These are phyloP conservation scores for Fragilaria crotonensis DNA, from an alignment of 108 stramenopile species.

Conservation along the genomic window DNA sequence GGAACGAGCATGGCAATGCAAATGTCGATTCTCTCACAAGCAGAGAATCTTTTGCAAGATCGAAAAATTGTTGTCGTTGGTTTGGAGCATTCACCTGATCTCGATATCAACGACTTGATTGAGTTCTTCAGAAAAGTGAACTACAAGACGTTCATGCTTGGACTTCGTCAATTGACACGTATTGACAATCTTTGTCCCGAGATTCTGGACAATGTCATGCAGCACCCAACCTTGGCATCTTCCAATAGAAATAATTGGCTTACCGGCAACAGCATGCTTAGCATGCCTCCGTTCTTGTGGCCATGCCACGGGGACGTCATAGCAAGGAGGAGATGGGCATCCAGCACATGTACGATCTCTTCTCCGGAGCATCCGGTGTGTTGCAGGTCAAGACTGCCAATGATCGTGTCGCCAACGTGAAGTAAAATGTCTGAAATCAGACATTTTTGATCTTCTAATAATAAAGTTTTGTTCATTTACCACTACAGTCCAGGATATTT, in stretches of 20 bases:
- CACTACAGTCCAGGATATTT: no score
- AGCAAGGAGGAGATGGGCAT: constrained; percentile 49
- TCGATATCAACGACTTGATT: constrained; percentile 35
- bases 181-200: constrained; percentile 49
- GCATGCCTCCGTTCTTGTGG: constrained; percentile 45
- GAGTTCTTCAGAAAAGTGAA: constrained; percentile 29
- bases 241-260: constrained; percentile 10
- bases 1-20: constrained; percentile 30
- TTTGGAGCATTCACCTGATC: constrained; percentile 38
- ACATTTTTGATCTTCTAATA: background rate
- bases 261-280: constrained; percentile 21
- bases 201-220: constrained; percentile 36
- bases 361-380: constrained; percentile 46
- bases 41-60: constrained; percentile 24
- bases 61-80: constrained; percentile 36
- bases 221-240: constrained; percentile 28
- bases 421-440: constrained; percentile 11
- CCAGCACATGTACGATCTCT: constrained; percentile 54
- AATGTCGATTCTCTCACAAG: constrained; percentile 27
- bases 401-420: constrained; percentile 46
- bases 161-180: constrained; percentile 35
- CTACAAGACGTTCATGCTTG: constrained; percentile 52
- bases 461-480: no score
- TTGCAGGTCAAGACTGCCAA: constrained; percentile 50
- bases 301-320: constrained; percentile 44